Base-by-base conservation (phyloP, 2,329 filamentous ascomycete genomes). In the Cephalotrichum gorgonifer region DNA sequence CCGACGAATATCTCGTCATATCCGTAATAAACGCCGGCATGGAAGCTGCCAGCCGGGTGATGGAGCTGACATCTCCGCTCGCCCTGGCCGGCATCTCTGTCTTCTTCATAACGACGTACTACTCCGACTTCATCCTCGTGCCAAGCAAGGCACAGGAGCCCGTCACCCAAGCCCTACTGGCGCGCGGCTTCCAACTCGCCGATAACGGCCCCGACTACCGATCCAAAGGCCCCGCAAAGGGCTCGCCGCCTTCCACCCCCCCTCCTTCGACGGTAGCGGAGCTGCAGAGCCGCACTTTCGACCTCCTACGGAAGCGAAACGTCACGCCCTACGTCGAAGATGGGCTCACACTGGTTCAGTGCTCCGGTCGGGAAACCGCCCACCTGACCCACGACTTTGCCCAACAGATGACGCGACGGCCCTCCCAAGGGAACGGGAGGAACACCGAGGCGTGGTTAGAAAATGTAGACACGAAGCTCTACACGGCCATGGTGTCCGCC, bases 61-160 rank as follows among this genome's bases (percentile, higher is more conserved):
- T 96, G 57, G 91, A 97, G 61, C 68, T 98, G 53, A 96, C 90
- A 7, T 90, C 84, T 48, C 93, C 91, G 5, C 74, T 97, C 28
- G 91, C 93, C 26, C 76, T 96, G 62, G 91, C 91, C 45, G 88
- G 88, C 57, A 93, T 97, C 47, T 87, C 91, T 48, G 95, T 98
- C 61, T 96, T 97, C 73, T 97, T 97, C 75, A 95, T 96, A 64
- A 96, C 91, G 3, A 96, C 89, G 28, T 98, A 97, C 67, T 97
- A 95, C 67, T 93, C 87, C 30, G 91, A 98, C 69, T 97, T 95
- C 66, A 94, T 98, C 57, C 76, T 97, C 31, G 88, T 96, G 1
- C 90, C 93, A 1, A 75, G 75, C 48, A 86, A 83, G 60, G 81
- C 85, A 58, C 81, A 85, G 46, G 70, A 77, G 25, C 83, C 82